A percentile compares a stretch with the other conserved stretches of the same genome.
Evolutionary conservation across 208 protist genomes (phyloP).

Genomic region (Crithidia mellificae): DNA sequence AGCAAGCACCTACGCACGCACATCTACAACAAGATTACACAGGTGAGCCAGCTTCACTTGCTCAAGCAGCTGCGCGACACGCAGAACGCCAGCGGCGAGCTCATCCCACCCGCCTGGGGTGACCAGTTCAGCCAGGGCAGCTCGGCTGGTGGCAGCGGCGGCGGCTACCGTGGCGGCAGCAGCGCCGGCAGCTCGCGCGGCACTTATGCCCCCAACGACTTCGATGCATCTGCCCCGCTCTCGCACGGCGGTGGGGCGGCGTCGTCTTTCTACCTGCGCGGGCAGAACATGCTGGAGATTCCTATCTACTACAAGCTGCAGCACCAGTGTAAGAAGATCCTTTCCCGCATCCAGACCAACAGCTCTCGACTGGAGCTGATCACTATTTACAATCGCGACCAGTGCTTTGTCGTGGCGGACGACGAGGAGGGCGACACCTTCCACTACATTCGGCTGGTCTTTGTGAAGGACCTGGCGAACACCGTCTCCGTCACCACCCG

Average conservation of each 20-base stretch:
- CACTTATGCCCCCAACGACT: neutral
- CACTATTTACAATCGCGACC: conserved; percentile 80
- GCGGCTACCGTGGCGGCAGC: conserved; percentile 15
- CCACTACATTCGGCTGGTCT: conserved; percentile 87
- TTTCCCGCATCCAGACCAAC: conserved; percentile 70
- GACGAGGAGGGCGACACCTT: conserved; percentile 79
- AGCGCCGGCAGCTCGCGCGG: conserved; percentile 10
- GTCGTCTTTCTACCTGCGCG: conserved; percentile 62
- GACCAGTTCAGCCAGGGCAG: conserved; percentile 67
- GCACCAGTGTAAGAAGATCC: conserved; percentile 84
- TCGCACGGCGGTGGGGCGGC: no score
- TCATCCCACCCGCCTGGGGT: conserved; percentile 79
- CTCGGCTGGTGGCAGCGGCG: neutral
- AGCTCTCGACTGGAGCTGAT: conserved; percentile 80
- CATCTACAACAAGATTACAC: conserved; percentile 62
- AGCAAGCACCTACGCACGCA: conserved; percentile 47
- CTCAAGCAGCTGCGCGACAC: conserved; percentile 86
- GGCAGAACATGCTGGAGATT: conserved; percentile 69
- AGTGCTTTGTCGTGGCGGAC: conserved; percentile 88
- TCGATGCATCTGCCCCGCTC: no score
- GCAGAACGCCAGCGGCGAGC: conserved; percentile 74
- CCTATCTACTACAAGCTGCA: conserved; percentile 91
- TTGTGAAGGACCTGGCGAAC: conserved; percentile 74
- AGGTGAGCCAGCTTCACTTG: conserved; percentile 83
- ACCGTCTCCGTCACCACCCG: conserved; percentile 45